These are phyloP conservation scores for Calvatia gigantea DNA, from an alignment of 768 basidiomycete genomes.

Conservation along the genomic window DNA sequence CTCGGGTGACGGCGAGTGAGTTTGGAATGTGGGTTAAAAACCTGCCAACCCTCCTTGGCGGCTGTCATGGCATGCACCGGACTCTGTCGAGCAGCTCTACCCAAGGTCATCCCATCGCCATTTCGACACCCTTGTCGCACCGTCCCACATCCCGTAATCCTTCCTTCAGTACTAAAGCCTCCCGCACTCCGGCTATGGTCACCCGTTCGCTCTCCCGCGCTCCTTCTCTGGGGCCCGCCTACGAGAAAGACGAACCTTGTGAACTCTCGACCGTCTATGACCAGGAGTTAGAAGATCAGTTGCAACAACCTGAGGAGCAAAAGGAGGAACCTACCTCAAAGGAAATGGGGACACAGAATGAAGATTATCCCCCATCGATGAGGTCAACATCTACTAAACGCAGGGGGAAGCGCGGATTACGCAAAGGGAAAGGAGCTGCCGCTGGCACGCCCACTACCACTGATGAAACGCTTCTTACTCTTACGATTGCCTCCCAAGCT, in stretches of 20 bases:
- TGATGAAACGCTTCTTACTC: conserved; percentile 61
- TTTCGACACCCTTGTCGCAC: conserved; percentile 62
- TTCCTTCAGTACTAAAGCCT: conserved; percentile 40
- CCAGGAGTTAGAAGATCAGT: conserved; percentile 47
- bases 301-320: conserved; percentile 37
- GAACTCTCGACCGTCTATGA: conserved; percentile 56
- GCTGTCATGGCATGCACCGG: conserved; percentile 48
- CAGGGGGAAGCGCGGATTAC: conserved; percentile 78
- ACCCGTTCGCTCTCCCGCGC: conserved; percentile 61
- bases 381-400: conserved; percentile 74
- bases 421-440: conserved; percentile 72
- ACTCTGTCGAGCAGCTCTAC: conserved; percentile 59
- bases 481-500: conserved; percentile 78
- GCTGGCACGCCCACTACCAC: conserved; percentile 30
- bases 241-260: conserved; percentile 37
- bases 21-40: conserved; percentile 86
- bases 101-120: conserved; percentile 60
- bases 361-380: conserved; percentile 41
- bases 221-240: conserved; percentile 54
- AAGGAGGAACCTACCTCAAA: conserved; percentile 44
- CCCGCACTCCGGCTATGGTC: conserved; percentile 50
- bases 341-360: conserved; percentile 38
- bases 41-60: conserved; percentile 69
- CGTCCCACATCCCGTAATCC: conserved; percentile 70
- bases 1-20: conserved; percentile 73